Conservation (phyloP, 192 early-diverging fungal genomes). For the Entomortierella parvispora region DNA sequence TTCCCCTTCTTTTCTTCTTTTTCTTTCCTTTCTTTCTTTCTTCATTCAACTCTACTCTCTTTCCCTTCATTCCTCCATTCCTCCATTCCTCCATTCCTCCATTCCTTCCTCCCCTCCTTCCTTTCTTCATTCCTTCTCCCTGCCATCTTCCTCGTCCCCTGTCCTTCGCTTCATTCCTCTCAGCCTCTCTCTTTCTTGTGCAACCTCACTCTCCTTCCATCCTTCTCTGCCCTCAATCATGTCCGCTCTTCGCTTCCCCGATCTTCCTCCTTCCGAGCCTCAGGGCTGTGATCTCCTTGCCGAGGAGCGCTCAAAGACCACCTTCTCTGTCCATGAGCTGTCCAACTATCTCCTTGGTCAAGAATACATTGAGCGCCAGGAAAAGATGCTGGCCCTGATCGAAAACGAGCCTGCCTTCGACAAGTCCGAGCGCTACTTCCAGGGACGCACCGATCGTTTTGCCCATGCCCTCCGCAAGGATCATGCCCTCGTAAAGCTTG, state of each 20-base stretch:
- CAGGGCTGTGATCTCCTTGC: slow-evolving; percentile 63
- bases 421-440: slow-evolving; percentile 75
- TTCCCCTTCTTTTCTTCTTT: neutral
- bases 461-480: slow-evolving; percentile 69
- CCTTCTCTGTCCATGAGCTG: slow-evolving; percentile 73
- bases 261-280: slow-evolving; percentile 54
- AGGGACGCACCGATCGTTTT: slow-evolving; percentile 77
- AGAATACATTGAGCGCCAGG: slow-evolving; percentile 64
- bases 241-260: slow-evolving; percentile 55
- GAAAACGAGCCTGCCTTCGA: slow-evolving; percentile 78
- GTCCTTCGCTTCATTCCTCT: neutral
- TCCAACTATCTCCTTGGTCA: slow-evolving; percentile 74
- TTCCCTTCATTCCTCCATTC: neutral
- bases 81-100: neutral
- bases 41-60: neutral
- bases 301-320: slow-evolving; percentile 72
- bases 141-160: neutral
- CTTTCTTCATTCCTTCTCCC: neutral
- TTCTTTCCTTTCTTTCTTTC: neutral
- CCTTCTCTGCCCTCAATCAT: slow-evolving; percentile 19
- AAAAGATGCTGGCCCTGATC: slow-evolving; percentile 68
- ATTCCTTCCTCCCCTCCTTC: neutral
- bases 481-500: slow-evolving; percentile 69
- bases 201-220: neutral
- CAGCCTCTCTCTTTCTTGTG: neutral